phyloP scores from a whole-genome alignment of 768 basidiomycete genomes.

The Podaxis rugospora region DNA sequence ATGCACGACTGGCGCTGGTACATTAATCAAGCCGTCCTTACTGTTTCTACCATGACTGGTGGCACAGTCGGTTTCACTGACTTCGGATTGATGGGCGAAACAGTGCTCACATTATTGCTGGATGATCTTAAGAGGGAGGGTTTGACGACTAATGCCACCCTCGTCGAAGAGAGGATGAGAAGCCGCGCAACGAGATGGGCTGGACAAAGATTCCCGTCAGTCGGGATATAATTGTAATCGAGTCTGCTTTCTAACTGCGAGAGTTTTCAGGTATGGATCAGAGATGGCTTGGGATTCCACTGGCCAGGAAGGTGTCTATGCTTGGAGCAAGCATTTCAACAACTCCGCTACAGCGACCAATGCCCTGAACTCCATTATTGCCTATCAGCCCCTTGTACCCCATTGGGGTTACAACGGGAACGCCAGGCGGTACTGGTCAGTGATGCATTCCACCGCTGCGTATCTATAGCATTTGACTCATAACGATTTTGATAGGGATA shows the following conservation, averaged over 20 bases:
- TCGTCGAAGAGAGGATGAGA: conserved; percentile 44
- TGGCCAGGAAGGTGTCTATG: conserved; percentile 54
- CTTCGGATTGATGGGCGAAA: conserved; percentile 56
- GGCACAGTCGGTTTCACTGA: conserved; percentile 39
- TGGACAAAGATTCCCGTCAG: conserved; percentile 47
- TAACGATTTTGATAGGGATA: conserved; percentile 36
- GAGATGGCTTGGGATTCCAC: conserved; percentile 60
- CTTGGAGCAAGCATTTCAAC: conserved; percentile 52
- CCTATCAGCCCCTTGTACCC: conserved; percentile 52
- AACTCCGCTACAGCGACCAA: conserved; percentile 46
- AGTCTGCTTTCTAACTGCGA: neutral
- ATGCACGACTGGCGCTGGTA: conserved; percentile 54
- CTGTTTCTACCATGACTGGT: conserved; percentile 41
- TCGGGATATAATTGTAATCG: neutral
- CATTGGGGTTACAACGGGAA: conserved; percentile 63
- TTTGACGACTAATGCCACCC: conserved; percentile 39
- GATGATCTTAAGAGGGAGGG: conserved; percentile 51
- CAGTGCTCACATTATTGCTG: conserved; percentile 41
- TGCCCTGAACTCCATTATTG: conserved; percentile 50
- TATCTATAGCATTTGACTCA: neutral
- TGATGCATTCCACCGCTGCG: neutral
- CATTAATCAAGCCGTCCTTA: conserved; percentile 48
- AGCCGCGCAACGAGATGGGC: conserved; percentile 41
- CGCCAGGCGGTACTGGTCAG: conserved; percentile 51
- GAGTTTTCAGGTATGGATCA: conserved; percentile 42